A percentile compares a stretch with the other conserved stretches of the same genome.
Conservation (phyloP, 805 yeast genomes). For the Isabelozyma heimii region DNA sequence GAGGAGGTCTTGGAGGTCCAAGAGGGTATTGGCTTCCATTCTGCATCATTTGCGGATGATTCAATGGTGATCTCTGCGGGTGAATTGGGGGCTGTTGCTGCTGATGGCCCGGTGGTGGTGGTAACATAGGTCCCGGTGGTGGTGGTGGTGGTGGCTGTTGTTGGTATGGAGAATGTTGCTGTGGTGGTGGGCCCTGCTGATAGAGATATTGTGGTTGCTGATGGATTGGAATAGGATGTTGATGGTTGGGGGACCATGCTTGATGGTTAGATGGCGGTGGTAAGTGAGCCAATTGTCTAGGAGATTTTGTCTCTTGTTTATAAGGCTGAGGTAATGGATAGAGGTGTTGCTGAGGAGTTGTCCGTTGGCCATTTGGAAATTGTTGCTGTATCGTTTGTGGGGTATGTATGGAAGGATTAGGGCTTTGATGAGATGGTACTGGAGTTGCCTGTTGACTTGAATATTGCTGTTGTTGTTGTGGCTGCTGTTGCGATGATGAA, state of each 20-base stretch:
- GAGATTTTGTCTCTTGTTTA: conserved; percentile 12
- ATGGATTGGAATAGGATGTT: conserved; percentile 4
- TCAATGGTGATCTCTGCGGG: conserved; percentile 20
- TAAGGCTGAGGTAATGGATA: conserved; percentile 10
- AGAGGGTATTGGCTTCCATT: conserved; percentile 13
- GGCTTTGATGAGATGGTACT: conserved; percentile 4
- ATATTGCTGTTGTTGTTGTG: conserved; percentile 6
- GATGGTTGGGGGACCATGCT: conserved; percentile 21
- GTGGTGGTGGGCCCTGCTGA: conserved; percentile 14
- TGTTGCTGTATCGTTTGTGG: conserved; percentile 6
- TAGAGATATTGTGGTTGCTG: conserved; percentile 16
- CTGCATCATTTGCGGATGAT: conserved; percentile 15
- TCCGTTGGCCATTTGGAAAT: conserved; percentile 2
- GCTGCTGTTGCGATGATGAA: conserved; percentile 8
- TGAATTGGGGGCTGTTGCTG: conserved; percentile 1
- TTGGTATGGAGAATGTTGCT: not conserved
- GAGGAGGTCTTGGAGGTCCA: conserved; percentile 19
- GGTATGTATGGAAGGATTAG: not conserved
- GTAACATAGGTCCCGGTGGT: not conserved
- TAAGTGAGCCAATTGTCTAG: conserved; percentile 18
- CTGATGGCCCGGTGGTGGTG: conserved; percentile 9
- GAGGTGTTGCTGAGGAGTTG: conserved; percentile 8
- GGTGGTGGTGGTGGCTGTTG: not conserved
- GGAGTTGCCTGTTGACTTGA: conserved; percentile 4
- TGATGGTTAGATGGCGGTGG: conserved; percentile 25